Percentiles rank a stretch among this genome's conserved stretches.
Evolutionary conservation across 2,329 filamentous ascomycete genomes (phyloP).

Genomic region (Botrytis sinoallii): DNA sequence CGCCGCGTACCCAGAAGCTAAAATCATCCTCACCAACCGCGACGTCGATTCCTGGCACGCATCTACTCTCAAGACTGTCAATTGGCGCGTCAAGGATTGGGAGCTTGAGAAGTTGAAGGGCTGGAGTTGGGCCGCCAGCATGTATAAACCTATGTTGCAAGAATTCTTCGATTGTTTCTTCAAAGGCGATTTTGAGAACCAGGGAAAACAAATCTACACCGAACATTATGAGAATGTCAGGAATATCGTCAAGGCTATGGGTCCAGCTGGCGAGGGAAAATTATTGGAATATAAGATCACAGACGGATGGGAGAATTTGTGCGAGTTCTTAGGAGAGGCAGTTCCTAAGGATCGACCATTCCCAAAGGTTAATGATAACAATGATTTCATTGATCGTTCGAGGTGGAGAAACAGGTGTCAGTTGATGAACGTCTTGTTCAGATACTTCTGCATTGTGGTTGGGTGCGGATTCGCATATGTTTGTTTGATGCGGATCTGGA

Average conservation of each 20-base stretch:
- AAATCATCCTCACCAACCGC: constrained; percentile 25
- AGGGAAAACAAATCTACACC: constrained; percentile 12
- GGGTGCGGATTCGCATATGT: background rate
- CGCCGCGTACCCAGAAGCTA: constrained; percentile 26
- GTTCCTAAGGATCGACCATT: constrained; percentile 20
- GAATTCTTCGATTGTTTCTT: constrained; percentile 17
- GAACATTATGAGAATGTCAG: constrained; percentile 18
- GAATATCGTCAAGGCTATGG: background rate
- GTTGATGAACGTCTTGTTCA: constrained; percentile 14
- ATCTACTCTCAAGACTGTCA: constrained; percentile 16
- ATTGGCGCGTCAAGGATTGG: constrained; percentile 18
- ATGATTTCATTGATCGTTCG: constrained; percentile 16
- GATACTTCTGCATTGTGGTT: constrained; percentile 10
- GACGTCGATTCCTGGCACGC: constrained; percentile 26
- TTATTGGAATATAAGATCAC: constrained; percentile 24
- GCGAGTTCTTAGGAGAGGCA: constrained; percentile 24
- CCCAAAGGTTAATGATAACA: constrained; percentile 15
- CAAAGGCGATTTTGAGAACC: constrained; percentile 10
- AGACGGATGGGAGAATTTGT: constrained; percentile 26
- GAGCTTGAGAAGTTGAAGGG: constrained; percentile 8
- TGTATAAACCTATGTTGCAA: constrained; percentile 19
- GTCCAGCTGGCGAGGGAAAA: background rate
- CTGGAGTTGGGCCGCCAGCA: constrained; percentile 17
- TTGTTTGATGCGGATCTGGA: constrained; percentile 16
- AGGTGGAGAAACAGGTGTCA: constrained; percentile 19